phyloP scores from a whole-genome alignment of 495 filamentous ascomycete species.

The Aspergillus bertholletiae region DNA sequence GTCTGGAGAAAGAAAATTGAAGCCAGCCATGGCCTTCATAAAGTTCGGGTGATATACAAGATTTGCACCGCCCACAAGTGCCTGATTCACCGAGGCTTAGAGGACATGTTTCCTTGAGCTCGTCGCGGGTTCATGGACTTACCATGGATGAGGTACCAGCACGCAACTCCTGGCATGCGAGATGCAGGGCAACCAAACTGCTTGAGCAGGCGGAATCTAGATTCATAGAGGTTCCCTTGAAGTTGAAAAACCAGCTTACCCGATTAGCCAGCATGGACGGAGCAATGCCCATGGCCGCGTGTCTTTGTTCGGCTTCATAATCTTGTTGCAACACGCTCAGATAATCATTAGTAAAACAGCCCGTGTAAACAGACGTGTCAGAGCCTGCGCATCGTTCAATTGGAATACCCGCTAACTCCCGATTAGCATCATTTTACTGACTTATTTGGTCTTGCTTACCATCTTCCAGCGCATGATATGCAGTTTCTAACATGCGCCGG shows the following conservation, averaged over 20 bases:
- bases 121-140: too few species aligned
- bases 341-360: slow-evolving; percentile 18
- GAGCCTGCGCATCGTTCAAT: background rate
- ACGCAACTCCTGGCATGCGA: slow-evolving; percentile 30
- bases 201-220: slow-evolving; percentile 32
- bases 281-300: background rate
- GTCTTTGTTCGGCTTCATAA: background rate
- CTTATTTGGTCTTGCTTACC: too few species aligned
- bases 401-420: slow-evolving; percentile 1
- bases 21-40: too few species aligned
- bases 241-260: slow-evolving; percentile 25
- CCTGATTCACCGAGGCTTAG: too few species aligned
- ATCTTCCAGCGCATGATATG: slow-evolving; percentile 57
- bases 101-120: too few species aligned
- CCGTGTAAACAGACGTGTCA: background rate
- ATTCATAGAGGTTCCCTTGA: slow-evolving; percentile 22
- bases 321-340: background rate
- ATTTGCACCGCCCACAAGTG: too few species aligned
- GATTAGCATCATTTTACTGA: too few species aligned
- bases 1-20: too few species aligned
- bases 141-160: too few species aligned
- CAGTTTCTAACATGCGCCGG: slow-evolving; percentile 46
- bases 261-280: slow-evolving; percentile 29
- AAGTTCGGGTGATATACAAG: too few species aligned
- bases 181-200: slow-evolving; percentile 24